Evolutionary conservation across 2,329 filamentous ascomycete species (phyloP).

Genomic region (Macroventuria anomochaeta): DNA sequence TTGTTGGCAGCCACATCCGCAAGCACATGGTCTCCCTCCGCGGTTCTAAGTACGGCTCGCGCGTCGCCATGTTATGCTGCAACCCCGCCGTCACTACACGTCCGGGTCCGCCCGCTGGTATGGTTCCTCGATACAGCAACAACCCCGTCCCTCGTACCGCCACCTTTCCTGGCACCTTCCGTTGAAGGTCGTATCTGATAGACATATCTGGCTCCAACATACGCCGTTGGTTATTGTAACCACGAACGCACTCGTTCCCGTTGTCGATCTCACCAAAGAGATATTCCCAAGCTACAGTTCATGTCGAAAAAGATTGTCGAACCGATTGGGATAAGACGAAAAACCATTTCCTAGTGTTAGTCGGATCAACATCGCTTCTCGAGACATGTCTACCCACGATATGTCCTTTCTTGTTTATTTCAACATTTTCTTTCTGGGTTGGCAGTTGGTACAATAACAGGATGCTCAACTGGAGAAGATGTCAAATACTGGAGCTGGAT

Average conservation of each 20-base stretch:
- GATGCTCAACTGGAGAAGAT: constrained; percentile 20
- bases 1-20: constrained; percentile 89
- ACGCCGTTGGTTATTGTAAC: constrained; percentile 40
- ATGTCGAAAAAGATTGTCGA: constrained; percentile 41
- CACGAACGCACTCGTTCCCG: constrained; percentile 33
- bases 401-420: constrained; percentile 45
- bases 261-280: constrained; percentile 42
- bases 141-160: constrained; percentile 33
- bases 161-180: constrained; percentile 37
- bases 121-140: constrained; percentile 48
- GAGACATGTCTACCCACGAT: constrained; percentile 28
- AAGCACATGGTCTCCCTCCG: constrained; percentile 99
- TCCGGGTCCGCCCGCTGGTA: constrained; percentile 79
- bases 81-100: constrained; percentile 90
- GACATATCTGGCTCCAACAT: constrained; percentile 28
- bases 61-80: constrained; percentile 98
- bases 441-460: constrained; percentile 25
- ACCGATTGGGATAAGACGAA: constrained; percentile 42
- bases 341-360: constrained; percentile 32
- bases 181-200: constrained; percentile 24
- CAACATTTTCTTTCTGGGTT: constrained; percentile 27
- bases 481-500: constrained; percentile 27
- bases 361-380: constrained; percentile 37
- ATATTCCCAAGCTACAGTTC: constrained; percentile 42
- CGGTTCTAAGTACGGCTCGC: constrained; percentile 97